A percentile compares a stretch with the other conserved stretches of the same genome.
These are phyloP conservation scores for Clitoria ternatea DNA, from an alignment of 306 rosid species.

Conservation along the genomic window DNA sequence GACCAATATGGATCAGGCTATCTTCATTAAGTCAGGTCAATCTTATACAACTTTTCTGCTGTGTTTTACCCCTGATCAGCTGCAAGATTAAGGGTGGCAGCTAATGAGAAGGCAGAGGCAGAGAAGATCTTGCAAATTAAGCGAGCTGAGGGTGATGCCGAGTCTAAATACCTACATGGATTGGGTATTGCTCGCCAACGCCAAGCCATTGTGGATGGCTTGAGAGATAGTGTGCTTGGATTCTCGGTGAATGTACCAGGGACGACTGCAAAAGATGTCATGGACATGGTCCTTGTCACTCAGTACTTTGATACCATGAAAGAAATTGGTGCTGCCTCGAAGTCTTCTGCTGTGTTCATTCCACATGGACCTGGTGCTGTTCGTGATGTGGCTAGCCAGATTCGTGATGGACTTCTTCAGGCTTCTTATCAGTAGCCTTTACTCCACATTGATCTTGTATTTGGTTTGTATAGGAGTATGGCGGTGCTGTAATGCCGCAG, in stretches of 20 bases:
- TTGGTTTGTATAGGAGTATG: slow-evolving; percentile 10
- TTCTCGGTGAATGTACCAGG: slow-evolving; percentile 91
- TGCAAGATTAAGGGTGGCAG: slow-evolving; percentile 87
- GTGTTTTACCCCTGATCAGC: slow-evolving; percentile 43
- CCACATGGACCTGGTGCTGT: slow-evolving; percentile 99
- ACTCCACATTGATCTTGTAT: background rate
- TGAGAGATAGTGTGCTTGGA: slow-evolving; percentile 89
- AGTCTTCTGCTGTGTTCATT: slow-evolving; percentile 90
- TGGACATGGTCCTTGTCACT: slow-evolving; percentile 98
- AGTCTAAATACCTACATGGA: slow-evolving; percentile 83
- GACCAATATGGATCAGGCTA: background rate
- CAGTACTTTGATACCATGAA: slow-evolving; percentile 97
- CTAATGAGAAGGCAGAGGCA: slow-evolving; percentile 93
- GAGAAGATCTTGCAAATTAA: slow-evolving; percentile 87
- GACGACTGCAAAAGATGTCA: slow-evolving; percentile 82
- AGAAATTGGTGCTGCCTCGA: slow-evolving; percentile 89
- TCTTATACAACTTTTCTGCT: background rate
- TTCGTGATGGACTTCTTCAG: slow-evolving; percentile 94
- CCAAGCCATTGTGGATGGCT: slow-evolving; percentile 92
- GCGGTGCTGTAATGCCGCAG: background rate
- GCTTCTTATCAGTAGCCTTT: slow-evolving; percentile 41
- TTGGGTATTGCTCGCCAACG: slow-evolving; percentile 94
- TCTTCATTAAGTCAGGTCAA: background rate
- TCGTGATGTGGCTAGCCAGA: slow-evolving; percentile 77
- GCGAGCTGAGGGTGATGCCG: slow-evolving; percentile 96